These are phyloP conservation scores for Silene latifolia DNA, from an alignment of 148 eudicot species.

Conservation along the genomic window DNA sequence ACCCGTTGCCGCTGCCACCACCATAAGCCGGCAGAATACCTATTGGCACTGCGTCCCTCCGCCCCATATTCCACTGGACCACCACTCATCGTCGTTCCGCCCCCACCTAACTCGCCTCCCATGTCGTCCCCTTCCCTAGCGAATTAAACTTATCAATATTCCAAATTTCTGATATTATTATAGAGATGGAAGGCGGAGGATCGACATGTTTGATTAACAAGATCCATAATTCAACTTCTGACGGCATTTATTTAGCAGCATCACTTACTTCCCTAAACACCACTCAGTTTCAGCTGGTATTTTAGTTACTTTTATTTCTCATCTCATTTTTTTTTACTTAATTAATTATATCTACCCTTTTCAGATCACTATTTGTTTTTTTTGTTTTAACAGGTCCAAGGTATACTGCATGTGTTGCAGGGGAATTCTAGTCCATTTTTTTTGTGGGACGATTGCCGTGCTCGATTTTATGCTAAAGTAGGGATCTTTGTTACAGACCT, in stretches of 20 bases:
- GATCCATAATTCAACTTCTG: slow-evolving; percentile 39
- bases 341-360: not conserved
- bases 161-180: too few relatives aligned
- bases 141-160: too few relatives aligned
- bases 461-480: slow-evolving; percentile 43
- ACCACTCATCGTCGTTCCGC: too few relatives aligned
- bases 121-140: too few relatives aligned
- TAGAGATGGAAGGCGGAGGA: slow-evolving; percentile 49
- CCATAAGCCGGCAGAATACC: too few relatives aligned
- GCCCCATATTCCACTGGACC: too few relatives aligned
- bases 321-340: not conserved
- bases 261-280: slow-evolving; percentile 50
- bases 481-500: slow-evolving; percentile 72
- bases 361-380: not conserved
- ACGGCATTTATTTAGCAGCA: slow-evolving; percentile 50
- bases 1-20: too few relatives aligned
- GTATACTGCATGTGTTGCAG: slow-evolving; percentile 69
- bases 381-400: slow-evolving; percentile 70
- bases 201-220: slow-evolving; percentile 45
- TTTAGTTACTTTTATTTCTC: slow-evolving; percentile 3
- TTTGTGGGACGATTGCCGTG: slow-evolving; percentile 52
- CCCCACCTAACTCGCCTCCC: too few relatives aligned
- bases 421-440: slow-evolving; percentile 70
- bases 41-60: too few relatives aligned
- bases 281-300: slow-evolving; percentile 76